Conservation (phyloP, 768 basidiomycete genomes). For the Mycena epipterygia region DNA sequence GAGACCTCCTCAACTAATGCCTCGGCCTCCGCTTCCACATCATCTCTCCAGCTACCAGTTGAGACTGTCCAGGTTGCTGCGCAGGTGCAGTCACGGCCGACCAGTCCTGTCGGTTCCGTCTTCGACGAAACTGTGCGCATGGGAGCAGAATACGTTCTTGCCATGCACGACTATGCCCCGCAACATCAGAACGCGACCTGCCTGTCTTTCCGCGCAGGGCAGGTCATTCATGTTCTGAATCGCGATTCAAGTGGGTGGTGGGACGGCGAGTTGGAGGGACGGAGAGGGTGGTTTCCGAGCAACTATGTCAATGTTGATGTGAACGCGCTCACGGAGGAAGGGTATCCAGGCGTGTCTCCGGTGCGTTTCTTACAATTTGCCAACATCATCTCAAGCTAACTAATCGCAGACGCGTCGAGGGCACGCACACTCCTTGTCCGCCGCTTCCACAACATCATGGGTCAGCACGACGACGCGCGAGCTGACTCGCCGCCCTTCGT, state of each 20-base stretch:
- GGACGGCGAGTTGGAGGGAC: slow-evolving; percentile 94
- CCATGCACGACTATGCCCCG: slow-evolving; percentile 92
- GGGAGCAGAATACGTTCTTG: slow-evolving; percentile 82
- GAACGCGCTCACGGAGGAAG: slow-evolving; percentile 70
- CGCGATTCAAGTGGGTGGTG: slow-evolving; percentile 95
- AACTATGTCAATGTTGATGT: slow-evolving; percentile 89
- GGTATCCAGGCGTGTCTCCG: slow-evolving; percentile 57
- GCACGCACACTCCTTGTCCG: slow-evolving; percentile 66
- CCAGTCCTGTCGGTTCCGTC: slow-evolving; percentile 57
- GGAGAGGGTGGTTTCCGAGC: slow-evolving; percentile 98
- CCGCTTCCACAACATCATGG: slow-evolving; percentile 69
- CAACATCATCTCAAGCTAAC: slow-evolving; percentile 29
- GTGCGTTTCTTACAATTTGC: slow-evolving; percentile 41
- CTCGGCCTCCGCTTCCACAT: slow-evolving; percentile 56
- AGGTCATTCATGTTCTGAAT: slow-evolving; percentile 92
- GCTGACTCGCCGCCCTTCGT: slow-evolving; percentile 59
- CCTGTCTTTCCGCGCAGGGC: slow-evolving; percentile 90
- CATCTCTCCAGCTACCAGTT: slow-evolving; percentile 60
- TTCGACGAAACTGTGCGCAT: slow-evolving; percentile 66
- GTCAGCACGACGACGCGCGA: slow-evolving; percentile 57
- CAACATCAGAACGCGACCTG: slow-evolving; percentile 82
- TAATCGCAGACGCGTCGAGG: slow-evolving; percentile 48
- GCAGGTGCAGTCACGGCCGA: slow-evolving; percentile 47
- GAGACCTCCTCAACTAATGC: slow-evolving; percentile 67
- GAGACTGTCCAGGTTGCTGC: slow-evolving; percentile 37